Evolutionary conservation across 2,329 filamentous ascomycete genomes (phyloP), one percentile per base, ranked within the genome.

Genomic region (Chaetomiaceae sp.): DNA sequence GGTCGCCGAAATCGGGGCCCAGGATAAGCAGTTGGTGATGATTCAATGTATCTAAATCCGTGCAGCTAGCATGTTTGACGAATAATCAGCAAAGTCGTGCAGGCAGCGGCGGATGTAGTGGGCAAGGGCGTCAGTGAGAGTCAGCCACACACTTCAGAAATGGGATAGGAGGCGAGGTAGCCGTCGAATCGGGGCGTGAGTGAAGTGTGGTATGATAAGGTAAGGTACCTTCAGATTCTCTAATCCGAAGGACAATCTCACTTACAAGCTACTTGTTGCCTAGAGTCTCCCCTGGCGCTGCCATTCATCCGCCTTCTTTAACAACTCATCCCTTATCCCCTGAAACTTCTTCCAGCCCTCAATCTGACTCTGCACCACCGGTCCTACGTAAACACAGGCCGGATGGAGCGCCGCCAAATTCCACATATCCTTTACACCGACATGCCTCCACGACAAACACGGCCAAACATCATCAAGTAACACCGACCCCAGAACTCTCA

Each of bases 41-140:
- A 25, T 25, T 5, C 23, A 25, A 25, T 25, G 23, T 25, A 25
- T 25, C 23, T 25, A 9, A 25, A 25, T 25, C 23, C 23, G 23
- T 9, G 23, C 23, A 25, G 9, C 23, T 25, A 9, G 23, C 23
- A 25, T 25, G 23, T 25, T 9, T 25, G 23, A 25, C 9, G 23
- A 25, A 41, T 12, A 7, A 50, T 8, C 30, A 66, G 47, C 52
- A 48, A 64, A 65, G 47, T 65, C 58, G 52, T 66, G 65, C 17
- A 65, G 57, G 42, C 60, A 61, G 14, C 62, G 58, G 20, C 62
- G 60, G 40, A 66, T 55, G 42, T 58, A 57, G 50, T 66, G 66
- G 16, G 61, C 55, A 7, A 60, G 55, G n/a, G 64, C 65, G 6
- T 62, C 62, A 64, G 30, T 5, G 14, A n/a, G n/a, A 25, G 13